phyloP scores from a whole-genome alignment of 169 alveolate species.

The Cryptosporidium parvum region DNA sequence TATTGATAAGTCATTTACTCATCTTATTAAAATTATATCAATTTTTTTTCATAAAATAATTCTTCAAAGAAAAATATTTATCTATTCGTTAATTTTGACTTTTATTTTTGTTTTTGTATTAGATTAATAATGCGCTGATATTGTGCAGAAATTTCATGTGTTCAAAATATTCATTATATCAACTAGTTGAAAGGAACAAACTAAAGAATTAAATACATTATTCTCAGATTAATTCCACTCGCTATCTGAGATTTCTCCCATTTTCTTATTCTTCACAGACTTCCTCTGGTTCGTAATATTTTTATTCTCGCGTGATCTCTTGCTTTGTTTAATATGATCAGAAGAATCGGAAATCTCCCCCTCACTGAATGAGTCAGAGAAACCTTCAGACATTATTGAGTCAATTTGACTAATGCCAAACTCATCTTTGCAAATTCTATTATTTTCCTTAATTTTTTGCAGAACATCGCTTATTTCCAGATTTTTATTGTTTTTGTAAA shows the following conservation, averaged over 20 bases:
- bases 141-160: background rate
- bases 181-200: background rate
- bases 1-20: background rate
- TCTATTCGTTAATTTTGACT: too few species aligned
- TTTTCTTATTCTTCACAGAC: background rate
- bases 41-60: too few species aligned
- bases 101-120: too few species aligned
- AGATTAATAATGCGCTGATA: background rate
- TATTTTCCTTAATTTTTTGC: background rate
- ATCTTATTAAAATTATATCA: too few species aligned
- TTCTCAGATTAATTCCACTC: background rate
- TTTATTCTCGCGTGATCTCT: constrained; percentile 12
- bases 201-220: background rate
- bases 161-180: background rate
- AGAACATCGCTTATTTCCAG: background rate
- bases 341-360: background rate
- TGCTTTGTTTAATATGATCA: background rate
- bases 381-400: background rate
- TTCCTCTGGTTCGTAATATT: background rate
- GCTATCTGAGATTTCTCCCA: background rate
- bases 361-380: constrained; percentile 18
- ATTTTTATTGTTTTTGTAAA: background rate
- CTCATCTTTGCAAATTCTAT: background rate
- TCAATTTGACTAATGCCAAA: background rate
- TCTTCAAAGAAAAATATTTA: too few species aligned